Evolutionary conservation across 1,284 basidiomycete genomes (phyloP).

Genomic region (Cerrena zonata): DNA sequence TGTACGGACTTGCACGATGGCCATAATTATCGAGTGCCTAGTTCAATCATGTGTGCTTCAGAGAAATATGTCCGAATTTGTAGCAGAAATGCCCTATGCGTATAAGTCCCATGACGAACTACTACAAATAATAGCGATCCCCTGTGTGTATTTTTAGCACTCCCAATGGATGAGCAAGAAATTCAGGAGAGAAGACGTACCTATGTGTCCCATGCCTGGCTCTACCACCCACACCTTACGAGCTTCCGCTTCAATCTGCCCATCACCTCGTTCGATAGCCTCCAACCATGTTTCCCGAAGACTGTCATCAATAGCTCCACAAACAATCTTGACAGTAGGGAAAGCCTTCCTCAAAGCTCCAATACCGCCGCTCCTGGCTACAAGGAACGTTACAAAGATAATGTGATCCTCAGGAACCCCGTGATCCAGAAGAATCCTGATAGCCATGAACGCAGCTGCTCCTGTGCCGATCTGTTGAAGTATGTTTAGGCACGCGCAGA

Average conservation of each 20-base stretch:
- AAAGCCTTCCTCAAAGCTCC: conserved; percentile 77
- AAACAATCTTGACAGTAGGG: conserved; percentile 76
- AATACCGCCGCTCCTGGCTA: conserved; percentile 75
- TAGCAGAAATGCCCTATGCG: background rate
- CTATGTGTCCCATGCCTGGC: conserved; percentile 79
- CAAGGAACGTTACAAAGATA: conserved; percentile 85
- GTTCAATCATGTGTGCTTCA: background rate
- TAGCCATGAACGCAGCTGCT: conserved; percentile 92
- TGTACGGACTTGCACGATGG: background rate
- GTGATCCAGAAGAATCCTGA: conserved; percentile 92
- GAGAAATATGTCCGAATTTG: background rate
- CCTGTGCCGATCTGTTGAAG: conserved; percentile 88
- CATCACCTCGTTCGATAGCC: conserved; percentile 28
- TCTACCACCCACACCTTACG: conserved; percentile 71
- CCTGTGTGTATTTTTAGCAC: conserved; percentile 28
- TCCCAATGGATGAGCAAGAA: background rate
- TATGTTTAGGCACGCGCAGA: no score
- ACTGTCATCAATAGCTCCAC: conserved; percentile 73
- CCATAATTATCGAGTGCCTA: background rate
- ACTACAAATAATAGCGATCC: conserved; percentile 42
- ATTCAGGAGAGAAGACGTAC: conserved; percentile 37
- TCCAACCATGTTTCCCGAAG: conserved; percentile 67
- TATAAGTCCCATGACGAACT: background rate
- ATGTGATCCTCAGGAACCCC: conserved; percentile 83
- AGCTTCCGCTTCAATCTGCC: conserved; percentile 29